Conservation (phyloP, 495 filamentous ascomycete genomes). For the Podospora pseudopauciseta region DNA sequence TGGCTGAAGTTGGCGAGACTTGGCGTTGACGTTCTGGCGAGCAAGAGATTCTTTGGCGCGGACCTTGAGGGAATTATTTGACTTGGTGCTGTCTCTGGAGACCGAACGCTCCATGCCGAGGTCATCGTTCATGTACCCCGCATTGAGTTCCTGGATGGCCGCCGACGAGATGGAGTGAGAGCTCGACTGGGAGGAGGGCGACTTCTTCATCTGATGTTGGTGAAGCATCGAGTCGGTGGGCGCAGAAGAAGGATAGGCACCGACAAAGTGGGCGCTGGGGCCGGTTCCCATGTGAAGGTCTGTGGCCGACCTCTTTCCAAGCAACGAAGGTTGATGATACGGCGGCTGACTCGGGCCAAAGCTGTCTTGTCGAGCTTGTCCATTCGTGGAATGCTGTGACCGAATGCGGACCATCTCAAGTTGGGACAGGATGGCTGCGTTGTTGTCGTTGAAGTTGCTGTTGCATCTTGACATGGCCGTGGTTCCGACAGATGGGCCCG, state of each 20-base stretch:
- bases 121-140: background rate
- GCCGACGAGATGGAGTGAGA: conserved; percentile 21
- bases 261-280: conserved; percentile 32
- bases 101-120: conserved; percentile 43
- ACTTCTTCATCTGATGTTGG: conserved; percentile 38
- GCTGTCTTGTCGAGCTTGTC: conserved; percentile 31
- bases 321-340: conserved; percentile 24
- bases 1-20: conserved; percentile 34
- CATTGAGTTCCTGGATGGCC: background rate
- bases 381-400: conserved; percentile 38
- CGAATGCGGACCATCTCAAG: conserved; percentile 44
- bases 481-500: conserved; percentile 41
- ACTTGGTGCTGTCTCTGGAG: conserved; percentile 43
- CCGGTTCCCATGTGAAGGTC: conserved; percentile 34
- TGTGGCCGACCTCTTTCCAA: conserved; percentile 34
- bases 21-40: conserved; percentile 35
- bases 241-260: conserved; percentile 33
- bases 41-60: conserved; percentile 44
- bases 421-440: conserved; percentile 32
- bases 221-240: conserved; percentile 28
- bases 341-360: conserved; percentile 17
- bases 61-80: conserved; percentile 38
- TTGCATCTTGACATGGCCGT: conserved; percentile 45
- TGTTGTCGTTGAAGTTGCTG: conserved; percentile 41
- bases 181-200: conserved; percentile 34